These are phyloP conservation scores for Corniculantispora saksenae DNA, from an alignment of 2,329 filamentous ascomycete genomes.

Conservation along the genomic window DNA sequence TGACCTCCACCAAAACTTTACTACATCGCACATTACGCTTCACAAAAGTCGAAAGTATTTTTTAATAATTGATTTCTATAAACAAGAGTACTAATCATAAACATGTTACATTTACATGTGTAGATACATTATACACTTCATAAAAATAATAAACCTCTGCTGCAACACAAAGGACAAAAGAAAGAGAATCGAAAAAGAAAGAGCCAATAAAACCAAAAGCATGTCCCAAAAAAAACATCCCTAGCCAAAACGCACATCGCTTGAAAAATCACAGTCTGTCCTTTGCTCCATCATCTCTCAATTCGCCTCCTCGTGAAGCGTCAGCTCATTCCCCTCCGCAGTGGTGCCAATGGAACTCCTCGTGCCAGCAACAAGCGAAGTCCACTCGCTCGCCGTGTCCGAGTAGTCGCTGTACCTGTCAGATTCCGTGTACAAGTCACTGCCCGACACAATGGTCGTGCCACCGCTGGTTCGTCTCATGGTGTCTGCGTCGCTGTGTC, in stretches of 20 bases:
- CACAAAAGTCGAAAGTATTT: no score
- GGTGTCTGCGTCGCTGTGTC: conserved; percentile 53
- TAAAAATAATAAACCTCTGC: conserved; percentile 18
- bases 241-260: conserved; percentile 15
- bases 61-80: background rate
- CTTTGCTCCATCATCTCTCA: conserved; percentile 19
- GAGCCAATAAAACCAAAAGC: background rate
- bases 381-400: conserved; percentile 51
- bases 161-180: conserved; percentile 11
- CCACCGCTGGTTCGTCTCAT: conserved; percentile 50
- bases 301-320: conserved; percentile 33
- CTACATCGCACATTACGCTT: background rate
- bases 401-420: conserved; percentile 43
- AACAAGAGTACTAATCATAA: background rate
- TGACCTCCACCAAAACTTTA: background rate
- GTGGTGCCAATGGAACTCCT: conserved; percentile 26
- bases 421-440: conserved; percentile 38
- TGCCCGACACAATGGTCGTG: conserved; percentile 48
- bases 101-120: conserved; percentile 16
- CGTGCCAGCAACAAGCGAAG: conserved; percentile 43
- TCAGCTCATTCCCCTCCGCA: conserved; percentile 36
- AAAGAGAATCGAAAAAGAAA: conserved; percentile 17
- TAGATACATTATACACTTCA: conserved; percentile 21
- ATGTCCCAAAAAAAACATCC: conserved; percentile 1
- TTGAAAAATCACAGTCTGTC: conserved; percentile 13